Conservation (phyloP, 441 rosid genomes). For the Pelargonium exstipulatum region DNA sequence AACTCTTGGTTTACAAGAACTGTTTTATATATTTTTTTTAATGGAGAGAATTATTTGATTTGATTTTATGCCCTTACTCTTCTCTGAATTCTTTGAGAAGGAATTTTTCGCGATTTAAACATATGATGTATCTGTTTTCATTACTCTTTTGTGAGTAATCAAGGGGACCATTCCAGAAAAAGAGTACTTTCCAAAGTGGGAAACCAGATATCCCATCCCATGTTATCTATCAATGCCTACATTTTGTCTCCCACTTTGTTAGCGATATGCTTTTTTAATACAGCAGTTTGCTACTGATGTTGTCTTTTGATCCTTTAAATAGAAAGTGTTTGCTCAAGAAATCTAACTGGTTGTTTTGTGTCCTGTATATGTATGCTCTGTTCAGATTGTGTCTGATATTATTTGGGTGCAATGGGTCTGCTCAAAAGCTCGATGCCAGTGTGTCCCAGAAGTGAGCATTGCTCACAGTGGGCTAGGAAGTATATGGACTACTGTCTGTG, state of each 20-base stretch:
- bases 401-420: neutral
- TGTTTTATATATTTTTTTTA: too few species aligned
- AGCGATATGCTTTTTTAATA: neutral
- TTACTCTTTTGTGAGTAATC: neutral
- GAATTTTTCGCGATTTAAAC: neutral
- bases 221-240: neutral
- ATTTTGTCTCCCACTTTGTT: neutral
- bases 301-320: neutral
- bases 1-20: too few species aligned
- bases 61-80: too few species aligned
- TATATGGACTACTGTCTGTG: conserved; percentile 47
- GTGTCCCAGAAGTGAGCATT: conserved; percentile 33
- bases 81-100: too few species aligned
- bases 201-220: neutral
- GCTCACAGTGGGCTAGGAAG: conserved; percentile 42
- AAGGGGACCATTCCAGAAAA: neutral
- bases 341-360: neutral
- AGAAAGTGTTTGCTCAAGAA: neutral
- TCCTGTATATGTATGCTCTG: neutral
- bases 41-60: too few species aligned
- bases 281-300: neutral
- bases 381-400: conserved; percentile 2
- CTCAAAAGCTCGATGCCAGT: conserved; percentile 1
- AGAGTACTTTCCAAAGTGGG: neutral
- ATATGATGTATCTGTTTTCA: neutral